A percentile compares a stretch with the other conserved stretches of the same genome.
Evolutionary conservation across 306 rosid genomes (phyloP).

Genomic region (Prunus campanulata): DNA sequence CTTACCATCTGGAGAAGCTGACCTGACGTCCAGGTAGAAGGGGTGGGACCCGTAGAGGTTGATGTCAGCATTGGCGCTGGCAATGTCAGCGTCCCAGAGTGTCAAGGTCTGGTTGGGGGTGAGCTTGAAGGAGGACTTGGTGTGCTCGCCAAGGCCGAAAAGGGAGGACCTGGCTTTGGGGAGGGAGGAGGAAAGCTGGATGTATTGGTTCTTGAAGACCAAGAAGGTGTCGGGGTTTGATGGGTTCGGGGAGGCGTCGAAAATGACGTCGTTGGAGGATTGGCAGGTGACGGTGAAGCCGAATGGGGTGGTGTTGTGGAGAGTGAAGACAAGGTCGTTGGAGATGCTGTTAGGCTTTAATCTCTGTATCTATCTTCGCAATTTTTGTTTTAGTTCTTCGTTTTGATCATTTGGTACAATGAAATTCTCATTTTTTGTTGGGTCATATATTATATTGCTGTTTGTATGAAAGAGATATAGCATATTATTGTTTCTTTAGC

Average conservation of each 20-base stretch:
- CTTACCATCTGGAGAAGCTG: conserved; percentile 38
- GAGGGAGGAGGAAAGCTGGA: conserved; percentile 67
- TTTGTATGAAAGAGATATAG: too few relatives aligned
- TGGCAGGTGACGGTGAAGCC: conserved; percentile 63
- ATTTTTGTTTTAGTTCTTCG: too few relatives aligned
- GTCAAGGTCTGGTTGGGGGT: conserved; percentile 46
- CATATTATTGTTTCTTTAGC: too few relatives aligned
- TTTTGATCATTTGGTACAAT: too few relatives aligned
- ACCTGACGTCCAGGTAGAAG: conserved; percentile 70
- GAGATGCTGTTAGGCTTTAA: conserved; percentile 1
- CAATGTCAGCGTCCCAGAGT: conserved; percentile 52
- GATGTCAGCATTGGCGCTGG: conserved; percentile 34
- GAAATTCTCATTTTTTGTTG: too few relatives aligned
- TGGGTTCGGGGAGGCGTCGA: conserved; percentile 42
- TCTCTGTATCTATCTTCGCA: too few relatives aligned
- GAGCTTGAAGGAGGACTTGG: conserved; percentile 60
- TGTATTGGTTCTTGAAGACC: conserved; percentile 68
- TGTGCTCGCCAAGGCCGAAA: conserved; percentile 77
- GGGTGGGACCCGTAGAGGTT: conserved; percentile 91
- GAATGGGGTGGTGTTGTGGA: conserved; percentile 61
- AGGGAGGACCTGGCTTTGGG: conserved; percentile 26
- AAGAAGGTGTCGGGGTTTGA: conserved; percentile 41
- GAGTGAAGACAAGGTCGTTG: conserved; percentile 55
- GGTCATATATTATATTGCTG: too few relatives aligned
- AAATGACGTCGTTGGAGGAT: conserved; percentile 57